Conservation (phyloP, 306 rosid genomes). For the Cucurbita ficifolia region DNA sequence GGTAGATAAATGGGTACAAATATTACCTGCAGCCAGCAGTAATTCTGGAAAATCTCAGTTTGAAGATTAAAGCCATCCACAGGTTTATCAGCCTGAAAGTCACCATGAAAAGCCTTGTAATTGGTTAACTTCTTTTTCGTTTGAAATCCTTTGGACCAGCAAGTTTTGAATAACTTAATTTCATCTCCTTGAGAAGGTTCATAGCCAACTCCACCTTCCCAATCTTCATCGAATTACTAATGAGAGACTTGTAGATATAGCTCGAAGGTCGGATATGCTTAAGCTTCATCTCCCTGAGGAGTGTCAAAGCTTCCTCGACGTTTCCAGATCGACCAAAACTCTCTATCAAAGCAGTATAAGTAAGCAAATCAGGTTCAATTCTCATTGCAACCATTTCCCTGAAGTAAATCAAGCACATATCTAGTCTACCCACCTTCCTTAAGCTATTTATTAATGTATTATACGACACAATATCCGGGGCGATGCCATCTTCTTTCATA, state of each 20-base stretch:
- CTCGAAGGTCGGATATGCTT: slow-evolving; percentile 42
- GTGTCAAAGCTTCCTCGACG: slow-evolving; percentile 41
- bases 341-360: slow-evolving; percentile 57
- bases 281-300: slow-evolving; percentile 51
- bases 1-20: not conserved
- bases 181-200: slow-evolving; percentile 45
- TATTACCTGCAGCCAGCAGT: not conserved
- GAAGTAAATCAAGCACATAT: slow-evolving; percentile 34
- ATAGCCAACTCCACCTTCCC: slow-evolving; percentile 54
- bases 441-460: slow-evolving; percentile 55
- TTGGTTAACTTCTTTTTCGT: slow-evolving; percentile 16
- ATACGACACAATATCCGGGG: slow-evolving; percentile 53
- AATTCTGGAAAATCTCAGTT: not conserved
- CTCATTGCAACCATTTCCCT: slow-evolving; percentile 55
- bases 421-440: slow-evolving; percentile 54
- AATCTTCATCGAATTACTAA: slow-evolving; percentile 31
- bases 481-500: slow-evolving; percentile 39
- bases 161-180: slow-evolving; percentile 30
- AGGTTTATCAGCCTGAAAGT: not conserved
- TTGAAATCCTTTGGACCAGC: slow-evolving; percentile 43
- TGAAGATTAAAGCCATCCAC: not conserved
- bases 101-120: not conserved
- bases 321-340: slow-evolving; percentile 56
- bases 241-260: slow-evolving; percentile 39
- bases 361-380: slow-evolving; percentile 54